Percentiles rank a stretch among this genome's conserved stretches.
These are phyloP conservation scores for Agapanthus africanus DNA, from an alignment of 106 monocot genomes.

Conservation along the genomic window DNA sequence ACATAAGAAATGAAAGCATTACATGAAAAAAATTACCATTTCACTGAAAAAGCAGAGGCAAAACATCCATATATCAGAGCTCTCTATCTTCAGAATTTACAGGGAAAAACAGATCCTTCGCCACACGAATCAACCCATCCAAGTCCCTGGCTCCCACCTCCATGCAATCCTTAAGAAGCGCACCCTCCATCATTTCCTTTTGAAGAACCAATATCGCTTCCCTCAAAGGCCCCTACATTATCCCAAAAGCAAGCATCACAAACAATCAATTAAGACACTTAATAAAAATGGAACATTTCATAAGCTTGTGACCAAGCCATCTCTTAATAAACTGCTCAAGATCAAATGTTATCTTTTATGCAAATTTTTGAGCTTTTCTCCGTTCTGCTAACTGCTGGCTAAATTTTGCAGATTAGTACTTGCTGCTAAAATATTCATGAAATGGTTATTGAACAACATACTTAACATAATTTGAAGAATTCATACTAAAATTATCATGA, in stretches of 20 bases:
- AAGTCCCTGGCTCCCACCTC: slow-evolving; percentile 66
- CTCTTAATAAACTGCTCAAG: background rate
- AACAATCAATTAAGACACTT: too few relatives aligned
- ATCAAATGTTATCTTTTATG: too few relatives aligned
- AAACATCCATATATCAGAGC: too few relatives aligned
- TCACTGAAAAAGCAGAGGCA: too few relatives aligned
- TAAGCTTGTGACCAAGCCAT: background rate
- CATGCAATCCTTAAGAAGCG: slow-evolving; percentile 64
- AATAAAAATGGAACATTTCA: background rate
- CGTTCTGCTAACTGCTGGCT: background rate
- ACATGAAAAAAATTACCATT: too few relatives aligned
- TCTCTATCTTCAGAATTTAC: slow-evolving; percentile 12
- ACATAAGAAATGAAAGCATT: too few relatives aligned
- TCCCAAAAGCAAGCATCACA: background rate
- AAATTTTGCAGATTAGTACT: too few relatives aligned
- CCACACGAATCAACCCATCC: slow-evolving; percentile 48
- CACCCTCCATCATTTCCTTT: slow-evolving; percentile 69
- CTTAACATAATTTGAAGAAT: too few relatives aligned
- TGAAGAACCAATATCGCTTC: slow-evolving; percentile 60
- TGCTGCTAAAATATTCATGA: too few relatives aligned
- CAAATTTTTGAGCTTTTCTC: background rate
- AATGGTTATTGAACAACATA: too few relatives aligned
- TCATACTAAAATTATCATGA: background rate
- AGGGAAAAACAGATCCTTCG: slow-evolving; percentile 40
- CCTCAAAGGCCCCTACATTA: slow-evolving; percentile 57